Evolutionary conservation across 1,139 yeast genomes (phyloP), one percentile per base, ranked within the genome.

Genomic region (Debaryomycetaceae sp.): DNA sequence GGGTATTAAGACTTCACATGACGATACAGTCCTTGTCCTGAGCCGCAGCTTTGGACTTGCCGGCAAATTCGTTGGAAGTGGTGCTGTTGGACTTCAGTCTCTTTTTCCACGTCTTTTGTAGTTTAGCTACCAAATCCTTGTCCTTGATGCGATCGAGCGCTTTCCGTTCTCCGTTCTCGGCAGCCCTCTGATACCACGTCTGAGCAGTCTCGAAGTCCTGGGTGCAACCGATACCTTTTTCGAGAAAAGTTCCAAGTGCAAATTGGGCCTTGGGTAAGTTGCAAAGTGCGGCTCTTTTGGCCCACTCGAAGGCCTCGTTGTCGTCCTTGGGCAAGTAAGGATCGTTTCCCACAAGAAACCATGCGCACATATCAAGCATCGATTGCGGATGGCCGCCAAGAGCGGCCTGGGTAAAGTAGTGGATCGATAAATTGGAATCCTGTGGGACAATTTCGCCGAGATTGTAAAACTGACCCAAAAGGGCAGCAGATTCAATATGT

Each of bases 231-330:
- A 89, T 81, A 1, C 98, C 98, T 59, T 83, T 80, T 50, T 89
- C 96, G 59, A 81, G 81, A 57, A 91, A 90, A 59, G 86, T 86
- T 22, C 93, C 96, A 39, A 89, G 72, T 0, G 96, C 88, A 62
- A 80, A 84, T 72, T 90, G 96, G 1, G 96, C 98, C 63, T 88
- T 89, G 20, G 90, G 78, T 27, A 78, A 73, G 20, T 87, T 87
- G 40, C 81, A 69, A 44, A 76, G 71, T 0, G 98, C 97, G 0
- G 98, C 93, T 51, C 89, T 75, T 47, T 80, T 69, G 1, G 97
- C 97, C 98, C 98, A 93, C 59, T 88, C 95, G 63, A 85, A 93
- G 1, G 97, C 96, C 63, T 91, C 97, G 46, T 71, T 77, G 50
- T 85, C 89, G 62, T 91, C 95, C 51, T 81, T 80, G 13, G 84